These are phyloP conservation scores for Lecanosticta acicola DNA, from an alignment of 2,329 filamentous ascomycete species.

Conservation along the genomic window DNA sequence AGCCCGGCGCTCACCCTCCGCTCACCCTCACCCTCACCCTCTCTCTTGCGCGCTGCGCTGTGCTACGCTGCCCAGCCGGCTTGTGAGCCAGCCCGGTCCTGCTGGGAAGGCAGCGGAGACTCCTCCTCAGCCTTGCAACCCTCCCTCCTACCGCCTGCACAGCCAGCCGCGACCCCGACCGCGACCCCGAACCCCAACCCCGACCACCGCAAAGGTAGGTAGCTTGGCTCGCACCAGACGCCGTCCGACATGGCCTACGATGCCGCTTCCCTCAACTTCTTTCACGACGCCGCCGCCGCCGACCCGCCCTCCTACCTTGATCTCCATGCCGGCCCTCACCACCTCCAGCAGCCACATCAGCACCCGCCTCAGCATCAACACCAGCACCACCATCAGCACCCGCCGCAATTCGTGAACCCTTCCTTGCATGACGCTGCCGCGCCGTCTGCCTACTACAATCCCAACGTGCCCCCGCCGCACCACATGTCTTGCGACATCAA, in stretches of 20 bases:
- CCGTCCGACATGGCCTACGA: conserved; percentile 17
- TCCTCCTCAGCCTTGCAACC: background rate
- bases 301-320: background rate
- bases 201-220: too few relatives aligned
- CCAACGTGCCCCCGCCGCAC: conserved; percentile 12
- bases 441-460: conserved; percentile 15
- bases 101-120: background rate
- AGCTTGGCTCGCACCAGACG: background rate
- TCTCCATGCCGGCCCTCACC: background rate
- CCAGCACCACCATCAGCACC: conserved; percentile 15
- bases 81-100: background rate
- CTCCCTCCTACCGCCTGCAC: too few relatives aligned
- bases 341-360: conserved; percentile 13
- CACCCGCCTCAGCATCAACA: conserved; percentile 15
- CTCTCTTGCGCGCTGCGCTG: too few relatives aligned
- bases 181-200: background rate
- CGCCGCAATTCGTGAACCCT: conserved; percentile 10
- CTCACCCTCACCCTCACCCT: too few relatives aligned
- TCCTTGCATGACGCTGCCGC: conserved; percentile 8
- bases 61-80: too few relatives aligned
- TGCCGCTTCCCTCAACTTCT: conserved; percentile 9
- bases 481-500: conserved; percentile 42
- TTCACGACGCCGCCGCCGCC: conserved; percentile 7
- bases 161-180: too few relatives aligned
- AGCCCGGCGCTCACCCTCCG: too few relatives aligned